Percentiles rank a stretch among this genome's conserved stretches.
phyloP scores from a whole-genome alignment of 495 filamentous ascomycete genomes.

The Xylaria scruposa region DNA sequence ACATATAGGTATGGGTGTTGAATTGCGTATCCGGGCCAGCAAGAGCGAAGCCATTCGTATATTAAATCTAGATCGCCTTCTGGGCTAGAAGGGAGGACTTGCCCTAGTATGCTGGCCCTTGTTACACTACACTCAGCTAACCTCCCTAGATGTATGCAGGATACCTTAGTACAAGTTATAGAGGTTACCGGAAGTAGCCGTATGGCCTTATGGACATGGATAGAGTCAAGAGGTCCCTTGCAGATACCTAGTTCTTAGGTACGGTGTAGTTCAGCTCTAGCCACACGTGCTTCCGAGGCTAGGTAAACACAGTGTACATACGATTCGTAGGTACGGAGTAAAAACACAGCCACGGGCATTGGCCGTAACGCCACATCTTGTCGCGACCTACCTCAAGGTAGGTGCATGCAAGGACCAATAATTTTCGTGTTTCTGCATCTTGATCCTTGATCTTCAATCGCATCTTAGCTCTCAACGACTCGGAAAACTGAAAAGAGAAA shows the following conservation, averaged over 20 bases:
- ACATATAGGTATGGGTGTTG: not conserved
- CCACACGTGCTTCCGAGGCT: not conserved
- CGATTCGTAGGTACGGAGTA: not conserved
- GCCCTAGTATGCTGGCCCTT: too few relatives aligned
- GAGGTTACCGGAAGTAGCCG: too few relatives aligned
- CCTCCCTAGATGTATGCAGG: too few relatives aligned
- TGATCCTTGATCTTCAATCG: not conserved
- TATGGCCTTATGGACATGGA: too few relatives aligned
- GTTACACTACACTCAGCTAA: too few relatives aligned
- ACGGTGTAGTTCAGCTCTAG: not conserved
- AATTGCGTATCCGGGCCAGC: too few relatives aligned
- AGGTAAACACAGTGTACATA: not conserved
- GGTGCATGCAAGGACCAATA: conserved; percentile 19
- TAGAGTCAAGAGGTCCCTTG: too few relatives aligned
- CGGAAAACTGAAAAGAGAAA: not conserved
- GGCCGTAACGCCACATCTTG: conserved; percentile 20
- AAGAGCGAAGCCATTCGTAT: too few relatives aligned
- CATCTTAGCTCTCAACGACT: not conserved
- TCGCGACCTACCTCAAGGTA: conserved; percentile 20
- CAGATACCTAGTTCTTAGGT: too few relatives aligned
- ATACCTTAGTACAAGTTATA: too few relatives aligned
- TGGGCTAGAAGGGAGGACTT: too few relatives aligned
- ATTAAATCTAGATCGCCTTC: too few relatives aligned
- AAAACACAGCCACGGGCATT: conserved; percentile 10
- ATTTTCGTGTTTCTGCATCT: conserved; percentile 25